Evolutionary conservation across 164 flowering plant genomes (phyloP), one percentile per base, ranked within the genome.

Genomic region (Aristolochia californica): DNA sequence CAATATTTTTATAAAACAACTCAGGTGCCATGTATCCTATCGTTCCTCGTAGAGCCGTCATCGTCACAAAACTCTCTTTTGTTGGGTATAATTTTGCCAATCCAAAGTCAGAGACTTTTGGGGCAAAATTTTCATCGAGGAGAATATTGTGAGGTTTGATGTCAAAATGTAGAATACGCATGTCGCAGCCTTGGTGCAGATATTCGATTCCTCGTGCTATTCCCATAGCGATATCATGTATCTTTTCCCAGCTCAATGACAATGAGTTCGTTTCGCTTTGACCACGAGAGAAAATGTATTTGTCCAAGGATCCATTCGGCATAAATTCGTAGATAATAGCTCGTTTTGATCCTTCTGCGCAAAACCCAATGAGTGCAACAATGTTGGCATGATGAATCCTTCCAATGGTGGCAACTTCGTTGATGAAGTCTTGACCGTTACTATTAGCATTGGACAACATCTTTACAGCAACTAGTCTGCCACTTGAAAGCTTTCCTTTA

Each of bases 401-500:
- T 43, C 64, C 64, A 4, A 61, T 61, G 14, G 64, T 61, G 3
- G 64, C 49, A 15, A 61, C 64, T 43, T 61, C 64, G 45, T 61
- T 61, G 24, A 61, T 61, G 51, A 61, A 61, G 2, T 43, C 57
- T 40, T 61, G 57, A 2, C 58, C 64, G 21, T 48, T 47, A 8
- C 47, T n/a, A n/a, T n/a, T n/a, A n/a, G n/a, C n/a, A n/a, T n/a
- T 55, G 4, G 45, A 61, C 51, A 80, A 53, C 1, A 74, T 53
- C 61, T 80, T 80, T 17, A 78, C 72, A 16, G 80, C 80, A 0
- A 78, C 77, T 5, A 56, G 55, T 18, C 59, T 45, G 1, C 80
- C 77, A 55, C 69, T 65, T 8, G 2, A 47, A 25, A 76, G 63
- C 56, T 69, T 64, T 28, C 85, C 85, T 64, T 72, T 74, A 54